Conservation (phyloP, 2,329 filamentous ascomycete genomes). For the Sporothrix protearum region DNA sequence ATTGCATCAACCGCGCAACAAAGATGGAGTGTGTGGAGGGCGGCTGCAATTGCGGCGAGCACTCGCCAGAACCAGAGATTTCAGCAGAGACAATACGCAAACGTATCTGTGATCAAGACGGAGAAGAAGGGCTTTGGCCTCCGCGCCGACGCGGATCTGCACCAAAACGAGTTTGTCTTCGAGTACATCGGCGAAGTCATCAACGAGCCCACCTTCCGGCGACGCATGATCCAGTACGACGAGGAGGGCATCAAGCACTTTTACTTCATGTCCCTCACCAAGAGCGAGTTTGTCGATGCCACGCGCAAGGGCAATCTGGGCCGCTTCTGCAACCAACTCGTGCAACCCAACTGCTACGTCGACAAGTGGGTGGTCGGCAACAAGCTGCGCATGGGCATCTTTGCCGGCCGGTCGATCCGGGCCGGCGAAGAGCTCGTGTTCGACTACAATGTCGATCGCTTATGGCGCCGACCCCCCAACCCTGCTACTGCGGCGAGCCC, state of each 20-base stretch:
- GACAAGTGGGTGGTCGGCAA: slow-evolving; percentile 99
- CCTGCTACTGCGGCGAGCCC: slow-evolving; percentile 90
- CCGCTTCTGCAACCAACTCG: slow-evolving; percentile 98
- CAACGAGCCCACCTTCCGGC: slow-evolving; percentile 82
- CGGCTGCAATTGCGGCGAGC: slow-evolving; percentile 80
- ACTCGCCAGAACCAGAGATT: slow-evolving; percentile 95
- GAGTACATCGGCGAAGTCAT: slow-evolving; percentile 99
- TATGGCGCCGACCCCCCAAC: slow-evolving; percentile 96
- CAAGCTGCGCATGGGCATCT: slow-evolving; percentile 98
- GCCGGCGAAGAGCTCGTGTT: slow-evolving; percentile 94
- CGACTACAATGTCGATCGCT: slow-evolving; percentile 99
- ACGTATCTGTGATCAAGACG: slow-evolving; percentile 93
- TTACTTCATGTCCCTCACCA: slow-evolving; percentile 98
- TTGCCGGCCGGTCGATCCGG: slow-evolving; percentile 78
- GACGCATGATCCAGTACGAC: slow-evolving; percentile 89
- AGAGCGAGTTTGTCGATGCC: slow-evolving; percentile 94
- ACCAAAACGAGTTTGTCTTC: slow-evolving; percentile 87
- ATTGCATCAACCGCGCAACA: slow-evolving; percentile 96
- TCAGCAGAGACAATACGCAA: slow-evolving; percentile 81
- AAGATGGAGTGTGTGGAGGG: slow-evolving; percentile 90
- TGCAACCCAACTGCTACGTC: slow-evolving; percentile 98
- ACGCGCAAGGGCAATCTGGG: slow-evolving; percentile 95
- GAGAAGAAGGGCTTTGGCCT: slow-evolving; percentile 97
- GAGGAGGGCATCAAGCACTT: slow-evolving; percentile 98
- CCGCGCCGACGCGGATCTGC: slow-evolving; percentile 72